Conservation (phyloP, 2,329 filamentous ascomycete genomes). For the Cladorrhinum sp. region DNA sequence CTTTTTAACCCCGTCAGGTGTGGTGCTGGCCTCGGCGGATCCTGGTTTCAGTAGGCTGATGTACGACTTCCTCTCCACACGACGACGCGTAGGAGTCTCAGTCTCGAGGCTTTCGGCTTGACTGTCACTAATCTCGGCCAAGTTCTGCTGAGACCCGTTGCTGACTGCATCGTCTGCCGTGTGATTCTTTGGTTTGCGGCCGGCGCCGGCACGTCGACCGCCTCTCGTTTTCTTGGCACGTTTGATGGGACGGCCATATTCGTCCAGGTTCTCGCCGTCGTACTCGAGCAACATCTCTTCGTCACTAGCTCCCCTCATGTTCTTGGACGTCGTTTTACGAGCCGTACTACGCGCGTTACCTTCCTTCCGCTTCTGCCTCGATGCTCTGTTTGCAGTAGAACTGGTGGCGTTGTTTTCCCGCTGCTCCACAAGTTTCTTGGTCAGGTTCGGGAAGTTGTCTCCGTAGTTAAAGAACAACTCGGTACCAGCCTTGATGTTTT, state of each 20-base stretch:
- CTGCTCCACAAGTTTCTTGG: constrained; percentile 44
- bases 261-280: constrained; percentile 18
- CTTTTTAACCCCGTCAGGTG: constrained; percentile 16
- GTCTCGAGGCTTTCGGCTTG: constrained; percentile 14
- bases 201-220: constrained; percentile 26
- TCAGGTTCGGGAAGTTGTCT: constrained; percentile 62
- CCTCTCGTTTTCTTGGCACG: constrained; percentile 25
- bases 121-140: constrained; percentile 20
- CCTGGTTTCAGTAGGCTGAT: background rate
- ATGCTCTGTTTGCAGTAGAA: background rate
- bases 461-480: constrained; percentile 84
- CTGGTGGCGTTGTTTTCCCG: constrained; percentile 7
- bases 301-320: constrained; percentile 10
- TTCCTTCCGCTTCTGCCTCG: constrained; percentile 20
- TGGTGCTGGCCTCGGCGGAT: background rate
- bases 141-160: background rate
- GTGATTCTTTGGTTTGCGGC: constrained; percentile 26
- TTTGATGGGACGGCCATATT: constrained; percentile 13
- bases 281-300: constrained; percentile 22
- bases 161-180: background rate
- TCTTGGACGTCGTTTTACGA: constrained; percentile 25
- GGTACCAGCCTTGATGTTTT: constrained; percentile 66
- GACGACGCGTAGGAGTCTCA: constrained; percentile 10
- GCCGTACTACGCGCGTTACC: constrained; percentile 16
- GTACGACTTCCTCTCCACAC: background rate